phyloP scores from a whole-genome alignment of 2,329 filamentous ascomycete species.

The Ophiocordyceps polyrhachis-furcata region DNA sequence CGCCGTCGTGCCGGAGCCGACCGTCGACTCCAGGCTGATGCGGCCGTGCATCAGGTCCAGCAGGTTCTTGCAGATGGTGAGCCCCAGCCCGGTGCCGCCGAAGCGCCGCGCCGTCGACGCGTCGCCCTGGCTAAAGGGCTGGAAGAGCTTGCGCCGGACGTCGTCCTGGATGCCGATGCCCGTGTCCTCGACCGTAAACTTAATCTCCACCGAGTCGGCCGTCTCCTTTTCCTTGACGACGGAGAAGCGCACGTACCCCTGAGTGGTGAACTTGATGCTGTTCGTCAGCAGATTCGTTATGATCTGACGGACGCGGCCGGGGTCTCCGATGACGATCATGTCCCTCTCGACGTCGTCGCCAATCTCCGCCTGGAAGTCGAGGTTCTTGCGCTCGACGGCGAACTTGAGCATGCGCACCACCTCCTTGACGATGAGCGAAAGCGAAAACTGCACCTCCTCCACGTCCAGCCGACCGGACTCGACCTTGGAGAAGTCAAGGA shows the following conservation, averaged over 20 bases:
- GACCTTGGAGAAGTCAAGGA: conserved; percentile 85
- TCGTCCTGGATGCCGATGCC: conserved; percentile 79
- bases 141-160: conserved; percentile 69
- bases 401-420: conserved; percentile 48
- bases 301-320: conserved; percentile 47
- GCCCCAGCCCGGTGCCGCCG: conserved; percentile 73
- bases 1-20: conserved; percentile 39
- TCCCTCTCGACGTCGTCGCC: conserved; percentile 54
- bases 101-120: conserved; percentile 80
- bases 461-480: conserved; percentile 77
- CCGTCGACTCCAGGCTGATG: conserved; percentile 52
- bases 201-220: conserved; percentile 50
- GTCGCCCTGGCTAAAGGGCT: conserved; percentile 85
- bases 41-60: conserved; percentile 87
- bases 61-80: conserved; percentile 88
- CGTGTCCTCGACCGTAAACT: conserved; percentile 75
- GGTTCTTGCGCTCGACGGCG: conserved; percentile 43
- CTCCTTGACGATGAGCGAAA: conserved; percentile 46
- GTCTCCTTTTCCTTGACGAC: conserved; percentile 56
- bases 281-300: conserved; percentile 77
- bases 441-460: conserved; percentile 50
- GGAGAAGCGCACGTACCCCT: conserved; percentile 68
- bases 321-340: conserved; percentile 50
- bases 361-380: conserved; percentile 42
- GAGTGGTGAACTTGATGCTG: conserved; percentile 83